These are phyloP conservation scores for Pleoardoris graminearum DNA, from an alignment of 2,329 filamentous ascomycete species.

Conservation along the genomic window DNA sequence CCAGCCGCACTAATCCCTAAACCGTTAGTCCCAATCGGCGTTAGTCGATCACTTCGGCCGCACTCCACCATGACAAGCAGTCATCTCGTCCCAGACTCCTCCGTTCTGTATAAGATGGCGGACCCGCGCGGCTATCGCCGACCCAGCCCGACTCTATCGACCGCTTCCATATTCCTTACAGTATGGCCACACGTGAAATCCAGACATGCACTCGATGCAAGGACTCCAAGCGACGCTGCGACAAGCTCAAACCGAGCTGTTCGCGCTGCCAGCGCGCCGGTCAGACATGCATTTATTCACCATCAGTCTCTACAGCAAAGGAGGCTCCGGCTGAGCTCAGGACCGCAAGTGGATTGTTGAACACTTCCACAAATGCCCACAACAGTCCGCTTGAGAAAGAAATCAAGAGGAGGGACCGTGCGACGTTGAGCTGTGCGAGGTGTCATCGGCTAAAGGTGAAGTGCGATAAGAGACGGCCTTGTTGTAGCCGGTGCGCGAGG, in stretches of 20 bases:
- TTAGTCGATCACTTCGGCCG: neutral
- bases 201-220: constrained; percentile 2
- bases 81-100: neutral
- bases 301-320: neutral
- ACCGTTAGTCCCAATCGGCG: neutral
- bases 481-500: constrained; percentile 21
- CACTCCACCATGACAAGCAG: neutral
- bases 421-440: constrained; percentile 24
- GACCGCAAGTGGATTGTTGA: neutral
- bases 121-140: neutral
- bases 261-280: neutral
- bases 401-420: constrained; percentile 20
- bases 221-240: constrained; percentile 4
- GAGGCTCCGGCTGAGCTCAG: neutral
- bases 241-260: constrained; percentile 4
- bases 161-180: neutral
- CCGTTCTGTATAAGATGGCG: neutral
- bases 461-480: constrained; percentile 25
- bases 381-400: neutral
- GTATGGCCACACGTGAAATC: constrained; percentile 1
- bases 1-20: neutral
- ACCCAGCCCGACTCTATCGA: neutral
- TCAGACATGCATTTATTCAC: neutral
- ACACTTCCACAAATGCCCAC: neutral
- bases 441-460: constrained; percentile 30